Base-by-base conservation (phyloP, 1,284 basidiomycete species). In the Peniophora sp. region DNA sequence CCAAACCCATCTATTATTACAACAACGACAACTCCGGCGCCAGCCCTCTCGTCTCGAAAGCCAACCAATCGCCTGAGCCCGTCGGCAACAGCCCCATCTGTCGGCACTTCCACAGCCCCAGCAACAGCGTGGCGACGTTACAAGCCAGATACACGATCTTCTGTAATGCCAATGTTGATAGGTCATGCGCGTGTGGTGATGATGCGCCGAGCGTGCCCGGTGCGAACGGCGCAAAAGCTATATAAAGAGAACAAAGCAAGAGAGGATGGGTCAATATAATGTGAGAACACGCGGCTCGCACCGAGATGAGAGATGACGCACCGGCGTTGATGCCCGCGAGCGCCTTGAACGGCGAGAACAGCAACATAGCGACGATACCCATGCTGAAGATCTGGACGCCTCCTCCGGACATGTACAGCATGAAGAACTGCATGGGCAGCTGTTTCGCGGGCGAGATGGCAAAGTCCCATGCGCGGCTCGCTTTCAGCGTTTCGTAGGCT, bases 391-490 rank as follows among this genome's bases (percentile, higher is more conserved):
- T 88, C 68, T 96, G 92, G 11, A 95, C 85, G 43, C 91, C 89
- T 23, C 89, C 85, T 39, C 92, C 92, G 22, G 91, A 94, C 85
- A 96, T 94, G 78, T 95, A 96, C 42, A 96, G 76, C 92, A 96
- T 95, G 71, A 96, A 88, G 1, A 83, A 90, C 63, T 95, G 92
- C 92, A 95, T 95, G 3, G 92, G 92, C 20, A 96, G 75, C 11
- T 83, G 83, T 67, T 95, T 94, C 41, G 88, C 89, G 0, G 92
- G 92, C 42, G 81, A 73, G 49, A 87, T 77, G 36, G 92, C 92
- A 49, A 92, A 72, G 56, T 93, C 91, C 90, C 92, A 92, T 50
- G 92, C 92, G 42, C 91, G 81, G 60, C 81, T 83, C 56, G 84
- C 77, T 64, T 92, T 92, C 54, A 94, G 72, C 24, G 70, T 64